Conservation (phyloP, 2,329 filamentous ascomycete genomes). For the Alternaria triticina region DNA sequence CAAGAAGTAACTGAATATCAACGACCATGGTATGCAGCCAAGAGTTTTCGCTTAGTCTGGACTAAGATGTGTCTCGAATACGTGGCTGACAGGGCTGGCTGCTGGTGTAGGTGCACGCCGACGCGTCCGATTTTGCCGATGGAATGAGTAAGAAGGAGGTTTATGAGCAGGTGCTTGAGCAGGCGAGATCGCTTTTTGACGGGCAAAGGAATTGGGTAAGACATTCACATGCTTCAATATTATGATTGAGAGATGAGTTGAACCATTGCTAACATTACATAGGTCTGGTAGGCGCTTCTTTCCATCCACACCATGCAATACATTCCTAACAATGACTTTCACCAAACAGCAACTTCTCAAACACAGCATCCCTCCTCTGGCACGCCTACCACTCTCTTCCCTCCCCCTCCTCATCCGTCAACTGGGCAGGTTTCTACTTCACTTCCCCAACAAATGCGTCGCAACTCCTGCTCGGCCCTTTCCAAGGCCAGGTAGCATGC, state of each 20-base stretch:
- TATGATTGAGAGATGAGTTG: too few species aligned
- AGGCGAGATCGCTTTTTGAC: slow-evolving; percentile 72
- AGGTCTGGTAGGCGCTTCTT: not conserved
- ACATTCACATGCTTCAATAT: too few species aligned
- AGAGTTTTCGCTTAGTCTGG: not conserved
- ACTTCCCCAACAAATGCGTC: slow-evolving; percentile 45
- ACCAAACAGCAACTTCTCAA: slow-evolving; percentile 68
- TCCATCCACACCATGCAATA: not conserved
- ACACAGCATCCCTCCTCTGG: slow-evolving; percentile 77
- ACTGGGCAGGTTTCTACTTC: slow-evolving; percentile 73
- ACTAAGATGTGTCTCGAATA: not conserved
- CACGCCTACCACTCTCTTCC: slow-evolving; percentile 78
- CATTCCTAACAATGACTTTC: not conserved
- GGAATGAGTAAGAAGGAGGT: slow-evolving; percentile 74
- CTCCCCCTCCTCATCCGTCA: slow-evolving; percentile 69
- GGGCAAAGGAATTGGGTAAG: slow-evolving; percentile 86
- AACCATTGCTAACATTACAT: not conserved
- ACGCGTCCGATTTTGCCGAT: slow-evolving; percentile 74
- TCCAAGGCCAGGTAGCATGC: slow-evolving; percentile 77
- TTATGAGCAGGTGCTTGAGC: slow-evolving; percentile 75
- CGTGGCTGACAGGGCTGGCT: not conserved
- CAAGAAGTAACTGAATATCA: not conserved
- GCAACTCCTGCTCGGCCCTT: slow-evolving; percentile 77
- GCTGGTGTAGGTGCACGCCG: slow-evolving; percentile 69
- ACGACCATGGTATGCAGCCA: slow-evolving; percentile 1